phyloP scores from a whole-genome alignment of 2,329 filamentous ascomycete species.

The Talaromyces sp. region DNA sequence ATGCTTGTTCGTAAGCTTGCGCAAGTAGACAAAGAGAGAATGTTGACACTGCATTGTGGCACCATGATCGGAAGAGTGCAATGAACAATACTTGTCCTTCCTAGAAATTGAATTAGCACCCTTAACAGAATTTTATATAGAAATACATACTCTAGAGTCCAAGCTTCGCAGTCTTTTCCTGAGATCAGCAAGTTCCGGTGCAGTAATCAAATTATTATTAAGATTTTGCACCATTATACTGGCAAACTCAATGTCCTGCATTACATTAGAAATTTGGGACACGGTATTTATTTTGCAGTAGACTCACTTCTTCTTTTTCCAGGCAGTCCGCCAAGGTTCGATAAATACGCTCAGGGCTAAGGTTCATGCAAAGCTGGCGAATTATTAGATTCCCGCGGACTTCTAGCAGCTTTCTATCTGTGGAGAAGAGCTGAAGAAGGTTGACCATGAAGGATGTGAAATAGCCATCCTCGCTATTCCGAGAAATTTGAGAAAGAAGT shows the following conservation, averaged over 20 bases:
- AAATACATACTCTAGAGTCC: slow-evolving; percentile 65
- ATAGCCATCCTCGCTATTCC: slow-evolving; percentile 94
- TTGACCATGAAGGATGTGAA: slow-evolving; percentile 99
- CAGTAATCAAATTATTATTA: slow-evolving; percentile 98
- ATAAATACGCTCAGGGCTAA: slow-evolving; percentile 93
- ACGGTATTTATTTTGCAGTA: background rate
- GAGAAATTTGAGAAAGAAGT: slow-evolving; percentile 89
- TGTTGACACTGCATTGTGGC: slow-evolving; percentile 94
- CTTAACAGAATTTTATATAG: background rate
- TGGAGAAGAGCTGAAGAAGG: slow-evolving; percentile 88
- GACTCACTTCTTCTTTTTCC: slow-evolving; percentile 76
- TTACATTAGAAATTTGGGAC: slow-evolving; percentile 8
- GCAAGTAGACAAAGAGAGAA: slow-evolving; percentile 94
- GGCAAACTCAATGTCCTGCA: slow-evolving; percentile 83
- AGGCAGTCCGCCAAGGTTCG: slow-evolving; percentile 92
- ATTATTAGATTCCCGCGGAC: slow-evolving; percentile 95
- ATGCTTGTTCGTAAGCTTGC: slow-evolving; percentile 96
- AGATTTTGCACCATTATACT: slow-evolving; percentile 99
- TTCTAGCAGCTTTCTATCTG: slow-evolving; percentile 84
- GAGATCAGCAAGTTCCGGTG: slow-evolving; percentile 85
- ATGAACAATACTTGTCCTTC: slow-evolving; percentile 96
- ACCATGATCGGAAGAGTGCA: slow-evolving; percentile 92
- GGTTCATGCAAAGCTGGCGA: slow-evolving; percentile 82
- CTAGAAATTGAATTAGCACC: slow-evolving; percentile 36
- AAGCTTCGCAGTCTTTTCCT: slow-evolving; percentile 85